Evolutionary conservation across 2,329 filamentous ascomycete species (phyloP), one percentile per base, ranked within the genome.

Genomic region (Cladosporium sphaerospermum): DNA sequence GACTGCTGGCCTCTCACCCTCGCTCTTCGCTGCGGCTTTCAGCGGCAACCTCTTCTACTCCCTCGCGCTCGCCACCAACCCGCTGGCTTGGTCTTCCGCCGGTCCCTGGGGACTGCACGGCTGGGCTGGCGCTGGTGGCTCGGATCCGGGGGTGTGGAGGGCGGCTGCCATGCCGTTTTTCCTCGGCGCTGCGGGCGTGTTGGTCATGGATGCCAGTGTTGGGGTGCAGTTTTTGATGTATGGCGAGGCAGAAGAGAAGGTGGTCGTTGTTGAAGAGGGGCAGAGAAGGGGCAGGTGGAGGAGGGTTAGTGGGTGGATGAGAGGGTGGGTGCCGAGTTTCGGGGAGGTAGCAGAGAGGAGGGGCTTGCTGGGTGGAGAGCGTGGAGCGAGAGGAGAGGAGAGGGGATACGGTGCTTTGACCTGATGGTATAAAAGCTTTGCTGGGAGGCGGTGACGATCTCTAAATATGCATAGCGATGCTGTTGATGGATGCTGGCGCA

Each of bases 21-120:
- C 80, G 0, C 75, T 86, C 45, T 86, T 86, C 69, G 71, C 79
- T 37, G 83, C 83, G 4, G 83, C 83, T 3, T 86, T 86, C 64
- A 79, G 78, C 61, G 83, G 83, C 2, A 86, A 86, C 62, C 69
- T 84, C 40, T 85, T 85, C 71, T 86, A 86, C 70, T 83, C 80
- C 9, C 67, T 72, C 28, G 84, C 82, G 0, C 69, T 86, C 3
- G 66, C 83, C 33, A 78, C 81, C 2, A 86, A 85, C 62, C 83
- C 83, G 2, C 78, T 78, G 56, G 82, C 78, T 7, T 86, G 83
- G 83, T 67, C 66, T 45, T 73, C 80, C 58, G 81, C 78, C 51
- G 70, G 72, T 0, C 70, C 83, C 0, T 75, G 82, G 61, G 67
- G 67, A 28, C 80, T 81, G 18, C 72, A 74, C 7, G 75, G 79